Evolutionary conservation across 2,329 filamentous ascomycete species (phyloP).

Genomic region (Microsporum canis): DNA sequence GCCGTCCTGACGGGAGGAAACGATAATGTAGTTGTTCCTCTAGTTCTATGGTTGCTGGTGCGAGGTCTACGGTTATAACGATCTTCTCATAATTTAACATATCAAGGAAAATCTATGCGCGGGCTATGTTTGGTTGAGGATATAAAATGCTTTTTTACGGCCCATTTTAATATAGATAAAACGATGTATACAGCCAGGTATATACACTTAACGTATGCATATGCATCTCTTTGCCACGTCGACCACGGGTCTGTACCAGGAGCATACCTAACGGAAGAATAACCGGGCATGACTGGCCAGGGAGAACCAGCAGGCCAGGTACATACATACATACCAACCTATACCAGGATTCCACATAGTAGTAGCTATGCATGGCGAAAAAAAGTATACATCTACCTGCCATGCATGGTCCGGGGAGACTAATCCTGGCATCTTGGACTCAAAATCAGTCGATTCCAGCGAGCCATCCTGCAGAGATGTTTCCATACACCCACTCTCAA

Average conservation of each 20-base stretch:
- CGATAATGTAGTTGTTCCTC: conserved; percentile 93
- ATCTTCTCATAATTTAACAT: not conserved
- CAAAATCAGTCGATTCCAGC: not conserved
- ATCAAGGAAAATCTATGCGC: not conserved
- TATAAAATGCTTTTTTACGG: not conserved
- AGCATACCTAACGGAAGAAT: not conserved
- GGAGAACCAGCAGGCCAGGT: not conserved
- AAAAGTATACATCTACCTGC: not conserved
- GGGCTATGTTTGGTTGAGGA: not conserved
- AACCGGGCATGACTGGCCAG: not conserved
- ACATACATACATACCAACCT: not conserved
- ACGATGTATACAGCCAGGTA: not conserved
- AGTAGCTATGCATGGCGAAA: not conserved
- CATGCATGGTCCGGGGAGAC: not conserved
- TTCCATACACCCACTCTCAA: not conserved
- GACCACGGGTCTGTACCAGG: not conserved
- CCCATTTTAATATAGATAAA: not conserved
- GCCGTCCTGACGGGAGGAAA: conserved; percentile 93
- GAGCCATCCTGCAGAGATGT: not conserved
- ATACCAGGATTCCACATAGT: not conserved
- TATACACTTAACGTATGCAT: not conserved
- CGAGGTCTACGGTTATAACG: conserved; percentile 50
- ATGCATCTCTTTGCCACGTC: not conserved
- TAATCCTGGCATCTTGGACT: not conserved
- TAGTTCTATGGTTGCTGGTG: conserved; percentile 85